Evolutionary conservation across 768 basidiomycete species (phyloP), one percentile per base, ranked within the genome.

Genomic region (Pisolithus sp.): DNA sequence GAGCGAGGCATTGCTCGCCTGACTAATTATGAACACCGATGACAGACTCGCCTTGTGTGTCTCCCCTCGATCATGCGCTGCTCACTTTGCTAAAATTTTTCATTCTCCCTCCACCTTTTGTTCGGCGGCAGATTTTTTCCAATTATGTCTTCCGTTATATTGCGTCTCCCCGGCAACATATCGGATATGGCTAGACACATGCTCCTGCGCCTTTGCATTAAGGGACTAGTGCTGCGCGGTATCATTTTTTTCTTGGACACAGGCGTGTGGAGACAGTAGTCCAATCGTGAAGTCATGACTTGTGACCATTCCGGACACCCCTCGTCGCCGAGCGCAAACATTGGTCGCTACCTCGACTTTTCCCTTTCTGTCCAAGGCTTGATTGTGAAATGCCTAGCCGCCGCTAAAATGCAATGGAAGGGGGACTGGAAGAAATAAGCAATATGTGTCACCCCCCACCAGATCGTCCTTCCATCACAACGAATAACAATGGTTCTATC

Each of bases 341-440:
- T 46, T 53, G 31, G 23, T 49, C 56, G 51, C 59, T 57, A 56
- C 41, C 47, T 47, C 38, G 44, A 51, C 53, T 56, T 54, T 20
- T 51, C 57, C 57, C 51, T 36, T 53, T 62, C 55, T 57, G 46
- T 57, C 49, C 45, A 20, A 56, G 59, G 51, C 49, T n/a, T 58
- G 59, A 54, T 52, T 44, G 40, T 45, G 61, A 54, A 49, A 53
- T 63, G 67, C 60, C 59, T 58, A 57, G 57, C 53, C 24, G 17
- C 58, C 66, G 60, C 64, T 69, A 68, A 52, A 46, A 55, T 54
- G 58, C 58, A 67, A 67, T 67, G 66, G 66, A 67, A 67, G 66
- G 31, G 1, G 45, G 55, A 45, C 53, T 57, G 50, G 53, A 55
- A 31, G 67, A 63, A 66, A 59, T 37, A 54, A 56, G 21, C 52